Base-by-base conservation (phyloP, 1,284 basidiomycete genomes). In the Blastosporella zonata region DNA sequence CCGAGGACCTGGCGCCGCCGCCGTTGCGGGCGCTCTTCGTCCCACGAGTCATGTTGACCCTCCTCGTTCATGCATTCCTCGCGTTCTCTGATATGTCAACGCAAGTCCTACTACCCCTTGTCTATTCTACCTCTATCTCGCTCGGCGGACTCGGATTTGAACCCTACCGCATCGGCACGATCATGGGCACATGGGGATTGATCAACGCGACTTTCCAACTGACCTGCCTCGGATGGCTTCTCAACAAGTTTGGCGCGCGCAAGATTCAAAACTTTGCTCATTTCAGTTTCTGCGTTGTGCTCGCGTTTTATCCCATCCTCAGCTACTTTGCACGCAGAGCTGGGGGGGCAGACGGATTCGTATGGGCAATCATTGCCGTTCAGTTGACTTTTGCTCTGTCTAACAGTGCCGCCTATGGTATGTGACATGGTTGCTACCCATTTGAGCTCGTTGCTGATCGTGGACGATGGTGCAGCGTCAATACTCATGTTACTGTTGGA, bases 61-160 rank as follows among this genome's bases (percentile, higher is more conserved):
- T 72, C 23, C 9, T 57, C 10, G 67, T 62, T 50, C 67, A 69
- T 49, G 59, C 55, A 2, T 62, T 68, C 38, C 50, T 71, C 3
- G 54, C 64, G 6, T 69, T 74, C 39, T 49, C 63, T 10, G 68
- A 71, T 23, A 72, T 71, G 54, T 54, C 60, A 6, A 57, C 62
- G 38, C 52, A 56, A 20, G 66, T 64, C 15, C 63, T 74, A 22
- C 57, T 62, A 15, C 68, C 70, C 8, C 62, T 72, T 28, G 60
- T 71, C 45, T 67, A 67, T 42, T 66, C 65, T 4, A 67, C 66
- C 1, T 64, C 68, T 0, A 55, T 67, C 5, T 25, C 49, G 1
- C 47, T 60, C 6, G 70, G 70, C 27, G 70, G 68, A 6, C 60
- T 71, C 0, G 67, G 65, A 3, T 57, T 67, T 29, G 51, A 55